These are phyloP conservation scores for Russula compacta DNA, from an alignment of 768 basidiomycete species.

Conservation along the genomic window DNA sequence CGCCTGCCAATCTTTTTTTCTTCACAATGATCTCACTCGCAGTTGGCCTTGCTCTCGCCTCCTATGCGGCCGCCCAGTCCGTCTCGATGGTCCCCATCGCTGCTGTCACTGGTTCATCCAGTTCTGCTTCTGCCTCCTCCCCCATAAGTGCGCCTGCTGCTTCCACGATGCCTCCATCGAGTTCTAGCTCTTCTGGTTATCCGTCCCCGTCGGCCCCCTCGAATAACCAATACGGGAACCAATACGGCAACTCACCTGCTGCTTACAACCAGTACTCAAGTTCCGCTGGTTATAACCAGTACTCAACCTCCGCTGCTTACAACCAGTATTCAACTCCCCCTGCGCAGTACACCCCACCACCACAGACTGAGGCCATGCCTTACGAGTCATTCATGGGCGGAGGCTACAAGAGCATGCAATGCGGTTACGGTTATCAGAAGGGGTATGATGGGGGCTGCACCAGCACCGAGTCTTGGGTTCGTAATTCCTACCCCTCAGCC, in stretches of 20 bases:
- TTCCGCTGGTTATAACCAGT: no score
- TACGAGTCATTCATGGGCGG: conserved; percentile 52
- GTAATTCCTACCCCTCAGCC: no score
- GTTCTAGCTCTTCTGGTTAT: background rate
- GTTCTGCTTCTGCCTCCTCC: conserved; percentile 28
- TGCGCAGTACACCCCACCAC: conserved; percentile 27
- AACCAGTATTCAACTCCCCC: conserved; percentile 20
- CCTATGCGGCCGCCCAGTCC: conserved; percentile 49
- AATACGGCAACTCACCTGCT: conserved; percentile 6
- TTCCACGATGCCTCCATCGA: background rate
- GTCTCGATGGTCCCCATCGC: conserved; percentile 27
- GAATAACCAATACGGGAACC: conserved; percentile 6
- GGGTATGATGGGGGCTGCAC: conserved; percentile 45
- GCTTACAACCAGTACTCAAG: background rate
- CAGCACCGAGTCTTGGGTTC: conserved; percentile 46
- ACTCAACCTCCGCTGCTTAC: conserved; percentile 21
- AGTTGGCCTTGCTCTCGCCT: conserved; percentile 48
- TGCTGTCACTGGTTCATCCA: conserved; percentile 24
- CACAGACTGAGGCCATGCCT: conserved; percentile 16
- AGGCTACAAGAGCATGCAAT: conserved; percentile 56
- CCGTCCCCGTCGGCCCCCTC: background rate
- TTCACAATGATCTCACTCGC: conserved; percentile 55
- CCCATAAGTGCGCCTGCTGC: conserved; percentile 27
- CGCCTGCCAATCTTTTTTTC: conserved; percentile 32
- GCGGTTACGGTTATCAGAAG: conserved; percentile 64